These are phyloP conservation scores for Kwoniella botswanensis DNA, from an alignment of 768 basidiomycete genomes.

Conservation along the genomic window DNA sequence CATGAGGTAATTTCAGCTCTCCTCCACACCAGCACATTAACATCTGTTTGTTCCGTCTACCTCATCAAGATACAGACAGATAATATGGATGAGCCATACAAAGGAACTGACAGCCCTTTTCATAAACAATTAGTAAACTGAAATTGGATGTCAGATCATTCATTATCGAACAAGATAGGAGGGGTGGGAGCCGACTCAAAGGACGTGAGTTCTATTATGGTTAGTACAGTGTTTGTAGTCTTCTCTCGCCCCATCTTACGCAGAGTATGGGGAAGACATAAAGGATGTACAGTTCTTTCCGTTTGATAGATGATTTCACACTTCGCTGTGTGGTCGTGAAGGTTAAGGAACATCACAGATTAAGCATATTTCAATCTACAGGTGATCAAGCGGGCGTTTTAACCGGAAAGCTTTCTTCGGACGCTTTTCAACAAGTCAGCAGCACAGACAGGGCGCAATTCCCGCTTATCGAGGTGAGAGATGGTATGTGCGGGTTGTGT, in stretches of 20 bases:
- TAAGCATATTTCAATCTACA: too few species aligned
- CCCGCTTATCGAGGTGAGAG: not conserved
- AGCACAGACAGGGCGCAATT: not conserved
- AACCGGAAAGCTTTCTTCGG: not conserved
- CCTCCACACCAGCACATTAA: too few species aligned
- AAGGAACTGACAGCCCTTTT: not conserved
- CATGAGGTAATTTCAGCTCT: too few species aligned
- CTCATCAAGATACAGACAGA: not conserved
- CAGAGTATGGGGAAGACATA: too few species aligned
- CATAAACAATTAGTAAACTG: not conserved
- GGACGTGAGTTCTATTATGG: not conserved
- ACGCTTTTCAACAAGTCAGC: not conserved
- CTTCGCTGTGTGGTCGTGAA: too few species aligned
- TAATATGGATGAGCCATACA: not conserved
- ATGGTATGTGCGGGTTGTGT: not conserved
- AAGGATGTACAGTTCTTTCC: too few species aligned
- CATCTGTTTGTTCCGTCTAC: too few species aligned
- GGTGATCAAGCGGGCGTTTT: too few species aligned
- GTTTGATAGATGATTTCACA: too few species aligned
- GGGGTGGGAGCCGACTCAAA: not conserved
- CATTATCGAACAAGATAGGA: not conserved
- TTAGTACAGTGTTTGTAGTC: too few species aligned
- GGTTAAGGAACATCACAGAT: too few species aligned
- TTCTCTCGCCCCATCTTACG: too few species aligned
- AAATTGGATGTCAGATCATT: not conserved